Evolutionary conservation across 176 grass and related monocot genomes (phyloP).

Genomic region (Hordeum marinum): DNA sequence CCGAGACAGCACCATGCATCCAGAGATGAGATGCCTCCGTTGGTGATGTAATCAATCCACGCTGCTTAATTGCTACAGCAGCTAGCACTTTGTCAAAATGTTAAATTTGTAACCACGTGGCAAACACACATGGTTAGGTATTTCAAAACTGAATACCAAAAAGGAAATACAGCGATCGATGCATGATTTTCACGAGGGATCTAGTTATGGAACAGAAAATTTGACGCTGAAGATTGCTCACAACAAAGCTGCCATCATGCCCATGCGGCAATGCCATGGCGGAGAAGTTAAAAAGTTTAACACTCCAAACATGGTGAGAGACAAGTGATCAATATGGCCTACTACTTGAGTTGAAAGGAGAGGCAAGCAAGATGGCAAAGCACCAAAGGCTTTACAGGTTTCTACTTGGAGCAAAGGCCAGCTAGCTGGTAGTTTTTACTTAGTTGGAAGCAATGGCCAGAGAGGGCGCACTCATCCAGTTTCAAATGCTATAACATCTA

Average conservation of each 20-base stretch:
- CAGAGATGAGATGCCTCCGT: not conserved
- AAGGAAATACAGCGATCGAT: not conserved
- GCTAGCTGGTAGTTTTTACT: not conserved
- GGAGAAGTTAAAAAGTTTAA: not conserved
- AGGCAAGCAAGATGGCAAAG: not conserved
- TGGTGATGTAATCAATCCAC: not conserved
- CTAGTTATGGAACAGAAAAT: not conserved
- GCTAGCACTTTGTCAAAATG: not conserved
- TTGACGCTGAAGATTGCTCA: not conserved
- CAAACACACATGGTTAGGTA: not conserved
- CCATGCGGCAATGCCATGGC: not conserved
- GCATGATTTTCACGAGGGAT: too few species aligned
- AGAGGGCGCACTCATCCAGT: not conserved
- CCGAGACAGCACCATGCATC: not conserved
- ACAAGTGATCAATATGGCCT: too few species aligned
- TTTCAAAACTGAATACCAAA: not conserved
- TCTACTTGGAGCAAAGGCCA: not conserved
- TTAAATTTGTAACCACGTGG: not conserved
- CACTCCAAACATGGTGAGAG: not conserved
- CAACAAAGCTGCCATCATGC: not conserved
- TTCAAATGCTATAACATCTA: not conserved
- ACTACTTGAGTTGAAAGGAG: too few species aligned
- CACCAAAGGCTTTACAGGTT: conserved; percentile 7
- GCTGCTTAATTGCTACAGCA: not conserved
- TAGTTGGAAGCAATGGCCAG: not conserved